These are phyloP conservation scores for Tuber brumale DNA, from an alignment of 495 filamentous ascomycete genomes.

Conservation along the genomic window DNA sequence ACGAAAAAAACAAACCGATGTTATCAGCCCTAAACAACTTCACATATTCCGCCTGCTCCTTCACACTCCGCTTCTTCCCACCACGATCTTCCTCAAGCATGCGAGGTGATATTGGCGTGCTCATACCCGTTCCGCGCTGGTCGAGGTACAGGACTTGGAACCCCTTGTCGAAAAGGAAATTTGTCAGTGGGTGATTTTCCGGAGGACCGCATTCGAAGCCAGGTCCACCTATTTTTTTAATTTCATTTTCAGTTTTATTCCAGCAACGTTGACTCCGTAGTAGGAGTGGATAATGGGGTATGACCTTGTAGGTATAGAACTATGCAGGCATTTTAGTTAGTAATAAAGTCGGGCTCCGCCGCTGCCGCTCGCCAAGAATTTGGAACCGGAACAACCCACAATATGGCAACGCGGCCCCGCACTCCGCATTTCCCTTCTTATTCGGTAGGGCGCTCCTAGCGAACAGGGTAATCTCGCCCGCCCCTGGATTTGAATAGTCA, in stretches of 20 bases:
- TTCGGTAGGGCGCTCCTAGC: constrained; percentile 33
- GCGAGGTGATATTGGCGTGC: constrained; percentile 64
- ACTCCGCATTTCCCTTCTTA: constrained; percentile 33
- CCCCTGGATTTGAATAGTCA: constrained; percentile 25
- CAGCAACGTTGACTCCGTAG: not conserved
- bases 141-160: constrained; percentile 82
- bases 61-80: constrained; percentile 26
- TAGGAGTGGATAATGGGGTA: not conserved
- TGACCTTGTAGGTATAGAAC: not conserved
- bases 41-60: constrained; percentile 68
- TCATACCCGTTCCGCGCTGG: constrained; percentile 81
- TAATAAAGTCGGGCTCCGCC: not conserved
- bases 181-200: constrained; percentile 61
- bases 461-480: constrained; percentile 30
- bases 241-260: not conserved
- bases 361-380: not conserved
- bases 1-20: constrained; percentile 46
- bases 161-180: constrained; percentile 66
- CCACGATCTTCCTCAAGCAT: constrained; percentile 53
- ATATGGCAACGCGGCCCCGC: constrained; percentile 30
- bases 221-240: constrained; percentile 54
- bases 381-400: constrained; percentile 18
- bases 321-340: not conserved
- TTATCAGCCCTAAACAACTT: constrained; percentile 84
- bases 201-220: constrained; percentile 68